These are phyloP conservation scores for Castanea mollissima DNA, from an alignment of 306 rosid genomes.

Conservation along the genomic window DNA sequence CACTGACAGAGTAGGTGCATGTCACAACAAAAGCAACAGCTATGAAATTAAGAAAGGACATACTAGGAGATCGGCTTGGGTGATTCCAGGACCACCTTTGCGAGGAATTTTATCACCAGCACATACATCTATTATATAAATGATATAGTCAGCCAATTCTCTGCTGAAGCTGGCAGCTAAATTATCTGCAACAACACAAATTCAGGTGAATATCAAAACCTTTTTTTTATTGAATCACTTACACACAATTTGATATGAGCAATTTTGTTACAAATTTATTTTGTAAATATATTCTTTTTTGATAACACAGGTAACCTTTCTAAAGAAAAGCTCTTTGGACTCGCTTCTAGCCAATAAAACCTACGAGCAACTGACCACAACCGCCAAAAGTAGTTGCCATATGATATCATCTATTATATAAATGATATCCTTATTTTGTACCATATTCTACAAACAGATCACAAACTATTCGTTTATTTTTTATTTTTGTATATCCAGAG, in stretches of 20 bases:
- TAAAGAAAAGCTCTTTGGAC: too few species aligned
- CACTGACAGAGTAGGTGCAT: not conserved
- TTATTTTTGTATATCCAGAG: too few species aligned
- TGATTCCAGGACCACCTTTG: slow-evolving; percentile 99
- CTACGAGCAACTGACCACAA: too few species aligned
- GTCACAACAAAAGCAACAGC: slow-evolving; percentile 4
- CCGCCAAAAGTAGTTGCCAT: too few species aligned
- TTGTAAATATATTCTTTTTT: not conserved
- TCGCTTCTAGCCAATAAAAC: too few species aligned
- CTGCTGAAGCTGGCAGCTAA: slow-evolving; percentile 98
- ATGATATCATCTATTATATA: too few species aligned
- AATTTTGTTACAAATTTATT: not conserved
- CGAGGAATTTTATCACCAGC: slow-evolving; percentile 97
- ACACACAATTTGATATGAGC: not conserved
- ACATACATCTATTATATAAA: slow-evolving; percentile 93
- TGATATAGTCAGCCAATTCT: slow-evolving; percentile 96
- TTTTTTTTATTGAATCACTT: not conserved
- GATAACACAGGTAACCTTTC: not conserved
- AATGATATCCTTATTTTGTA: too few species aligned
- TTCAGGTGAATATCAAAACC: slow-evolving; percentile 12
- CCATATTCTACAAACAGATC: too few species aligned
- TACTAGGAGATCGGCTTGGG: slow-evolving; percentile 99
- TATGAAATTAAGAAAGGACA: slow-evolving; percentile 22
- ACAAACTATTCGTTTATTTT: too few species aligned
- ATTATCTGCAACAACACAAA: slow-evolving; percentile 66